A percentile compares a stretch with the other conserved stretches of the same genome.
Evolutionary conservation across 1,284 basidiomycete species (phyloP).

Genomic region (Ustilago xerochloae): DNA sequence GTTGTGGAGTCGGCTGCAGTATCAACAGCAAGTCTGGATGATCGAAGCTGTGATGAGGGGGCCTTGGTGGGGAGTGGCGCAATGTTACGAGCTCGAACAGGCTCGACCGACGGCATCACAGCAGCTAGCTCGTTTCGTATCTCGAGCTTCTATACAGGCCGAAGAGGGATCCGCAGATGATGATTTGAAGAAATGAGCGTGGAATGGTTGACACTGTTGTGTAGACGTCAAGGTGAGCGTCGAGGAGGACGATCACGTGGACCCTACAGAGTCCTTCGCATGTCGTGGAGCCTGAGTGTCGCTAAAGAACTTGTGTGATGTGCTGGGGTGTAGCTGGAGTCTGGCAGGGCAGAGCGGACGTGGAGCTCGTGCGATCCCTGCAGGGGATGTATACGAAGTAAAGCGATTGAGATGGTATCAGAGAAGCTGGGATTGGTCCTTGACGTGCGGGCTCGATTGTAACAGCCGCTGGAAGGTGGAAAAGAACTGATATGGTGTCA

Average conservation of each 20-base stretch:
- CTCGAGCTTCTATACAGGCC: slow-evolving; percentile 2
- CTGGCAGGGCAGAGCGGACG: too few species aligned
- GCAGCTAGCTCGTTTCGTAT: slow-evolving; percentile 12
- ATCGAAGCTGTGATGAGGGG: slow-evolving; percentile 2
- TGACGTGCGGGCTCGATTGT: not conserved
- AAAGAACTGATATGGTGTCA: not conserved
- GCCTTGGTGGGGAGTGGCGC: slow-evolving; percentile 21
- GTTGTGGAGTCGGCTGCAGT: not conserved
- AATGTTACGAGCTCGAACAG: slow-evolving; percentile 29
- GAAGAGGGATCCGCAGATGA: not conserved
- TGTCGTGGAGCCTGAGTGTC: not conserved
- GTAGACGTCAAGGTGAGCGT: slow-evolving; percentile 4
- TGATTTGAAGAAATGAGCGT: not conserved
- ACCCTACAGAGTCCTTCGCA: slow-evolving; percentile 4
- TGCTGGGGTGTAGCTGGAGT: not conserved
- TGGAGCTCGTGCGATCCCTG: not conserved
- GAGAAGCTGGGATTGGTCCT: not conserved
- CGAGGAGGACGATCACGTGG: not conserved
- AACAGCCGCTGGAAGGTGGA: not conserved
- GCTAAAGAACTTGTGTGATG: not conserved
- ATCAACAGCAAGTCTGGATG: not conserved
- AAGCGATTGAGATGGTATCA: not conserved
- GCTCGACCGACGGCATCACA: slow-evolving; percentile 47
- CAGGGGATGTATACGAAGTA: not conserved
- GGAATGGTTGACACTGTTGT: not conserved